A percentile compares a stretch with the other conserved stretches of the same genome.
phyloP scores from a whole-genome alignment of 768 basidiomycete species.

The Daedalea quercina region DNA sequence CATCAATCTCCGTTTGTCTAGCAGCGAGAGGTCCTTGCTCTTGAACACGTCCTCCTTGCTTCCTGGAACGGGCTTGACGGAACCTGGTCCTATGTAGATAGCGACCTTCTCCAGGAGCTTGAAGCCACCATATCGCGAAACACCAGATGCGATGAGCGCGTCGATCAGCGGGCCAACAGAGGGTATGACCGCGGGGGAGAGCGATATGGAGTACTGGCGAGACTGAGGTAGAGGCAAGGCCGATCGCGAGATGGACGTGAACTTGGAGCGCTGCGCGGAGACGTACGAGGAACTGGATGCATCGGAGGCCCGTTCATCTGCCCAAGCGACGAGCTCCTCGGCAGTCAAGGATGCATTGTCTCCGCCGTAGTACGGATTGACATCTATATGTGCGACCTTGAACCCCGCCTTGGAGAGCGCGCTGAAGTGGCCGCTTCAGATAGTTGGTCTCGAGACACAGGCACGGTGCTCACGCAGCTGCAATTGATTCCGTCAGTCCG shows the following conservation, averaged over 20 bases:
- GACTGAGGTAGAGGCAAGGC: slow-evolving; percentile 42
- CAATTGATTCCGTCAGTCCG: slow-evolving; percentile 79
- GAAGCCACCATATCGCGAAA: slow-evolving; percentile 88
- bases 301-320: slow-evolving; percentile 29
- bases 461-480: slow-evolving; percentile 67
- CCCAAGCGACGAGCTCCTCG: slow-evolving; percentile 75
- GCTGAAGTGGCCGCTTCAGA: slow-evolving; percentile 33
- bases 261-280: slow-evolving; percentile 23
- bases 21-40: slow-evolving; percentile 61
- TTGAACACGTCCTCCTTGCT: slow-evolving; percentile 94
- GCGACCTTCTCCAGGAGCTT: slow-evolving; percentile 69
- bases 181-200: slow-evolving; percentile 79
- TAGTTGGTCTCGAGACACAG: slow-evolving; percentile 5
- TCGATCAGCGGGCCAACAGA: slow-evolving; percentile 75
- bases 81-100: slow-evolving; percentile 43
- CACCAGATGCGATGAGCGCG: slow-evolving; percentile 73
- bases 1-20: slow-evolving; percentile 90
- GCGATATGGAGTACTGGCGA: slow-evolving; percentile 78
- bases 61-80: slow-evolving; percentile 63
- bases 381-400: slow-evolving; percentile 83
- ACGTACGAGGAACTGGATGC: slow-evolving; percentile 15
- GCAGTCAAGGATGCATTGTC: slow-evolving; percentile 76
- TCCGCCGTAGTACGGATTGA: slow-evolving; percentile 79
- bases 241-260: slow-evolving; percentile 40
- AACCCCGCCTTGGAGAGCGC: slow-evolving; percentile 86